These are phyloP conservation scores for Xylaria sp. DNA, from an alignment of 2,329 filamentous ascomycete genomes.

Conservation along the genomic window DNA sequence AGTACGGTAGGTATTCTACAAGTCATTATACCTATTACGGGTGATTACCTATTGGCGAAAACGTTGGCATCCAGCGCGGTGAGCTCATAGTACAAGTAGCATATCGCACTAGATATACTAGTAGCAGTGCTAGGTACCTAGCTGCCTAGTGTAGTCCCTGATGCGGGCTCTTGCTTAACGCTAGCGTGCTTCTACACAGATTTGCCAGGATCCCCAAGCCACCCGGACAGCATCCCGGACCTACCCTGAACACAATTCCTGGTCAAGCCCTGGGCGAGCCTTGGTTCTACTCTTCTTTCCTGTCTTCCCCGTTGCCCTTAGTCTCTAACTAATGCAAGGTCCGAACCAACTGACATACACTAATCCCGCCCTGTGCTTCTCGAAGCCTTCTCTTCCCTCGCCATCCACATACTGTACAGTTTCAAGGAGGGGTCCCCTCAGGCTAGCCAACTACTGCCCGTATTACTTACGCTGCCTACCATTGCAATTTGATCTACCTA, in stretches of 20 bases:
- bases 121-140: too few species aligned
- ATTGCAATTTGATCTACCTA: too few species aligned
- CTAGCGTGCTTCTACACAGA: background rate
- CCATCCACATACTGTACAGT: conserved; percentile 26
- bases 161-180: conserved; percentile 9
- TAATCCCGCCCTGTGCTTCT: conserved; percentile 42
- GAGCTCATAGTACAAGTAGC: conserved; percentile 9
- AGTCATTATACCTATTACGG: too few species aligned
- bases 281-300: conserved; percentile 35
- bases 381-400: conserved; percentile 43
- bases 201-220: conserved; percentile 30
- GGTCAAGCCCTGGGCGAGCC: conserved; percentile 24
- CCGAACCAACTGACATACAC: conserved; percentile 43
- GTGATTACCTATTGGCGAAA: background rate
- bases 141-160: background rate
- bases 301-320: conserved; percentile 46
- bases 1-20: too few species aligned
- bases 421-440: conserved; percentile 24
- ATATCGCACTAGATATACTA: background rate
- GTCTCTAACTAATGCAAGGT: conserved; percentile 42
- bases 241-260: conserved; percentile 25
- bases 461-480: too few species aligned
- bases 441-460: background rate
- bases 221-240: conserved; percentile 25
- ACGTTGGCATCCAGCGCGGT: conserved; percentile 21